Conservation (phyloP, 345 rosid species). For the Noccaea bulbosa region DNA sequence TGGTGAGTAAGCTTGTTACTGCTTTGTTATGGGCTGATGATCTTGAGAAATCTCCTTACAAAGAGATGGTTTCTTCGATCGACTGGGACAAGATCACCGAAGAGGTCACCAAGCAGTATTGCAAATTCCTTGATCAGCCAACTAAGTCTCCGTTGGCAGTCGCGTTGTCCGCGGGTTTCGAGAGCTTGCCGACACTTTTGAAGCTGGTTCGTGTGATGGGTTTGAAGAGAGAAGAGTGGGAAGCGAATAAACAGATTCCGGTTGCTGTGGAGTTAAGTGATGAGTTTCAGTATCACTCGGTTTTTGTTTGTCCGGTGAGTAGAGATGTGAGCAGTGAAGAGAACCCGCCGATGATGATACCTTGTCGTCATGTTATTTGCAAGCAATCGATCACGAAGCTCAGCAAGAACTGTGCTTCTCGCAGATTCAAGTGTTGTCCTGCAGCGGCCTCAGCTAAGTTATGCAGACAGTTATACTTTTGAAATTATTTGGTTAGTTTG, state of each 20-base stretch:
- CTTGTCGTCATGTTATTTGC: slow-evolving; percentile 73
- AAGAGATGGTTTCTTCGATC: slow-evolving; percentile 50
- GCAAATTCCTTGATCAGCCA: slow-evolving; percentile 59
- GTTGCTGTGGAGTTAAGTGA: slow-evolving; percentile 62
- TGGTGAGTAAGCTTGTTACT: slow-evolving; percentile 54
- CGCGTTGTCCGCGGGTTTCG: slow-evolving; percentile 60
- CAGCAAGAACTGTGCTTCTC: slow-evolving; percentile 49
- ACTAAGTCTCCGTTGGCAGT: slow-evolving; percentile 56
- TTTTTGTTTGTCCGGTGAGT: slow-evolving; percentile 72
- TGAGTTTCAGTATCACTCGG: slow-evolving; percentile 69
- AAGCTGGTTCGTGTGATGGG: slow-evolving; percentile 67
- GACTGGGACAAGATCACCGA: slow-evolving; percentile 50
- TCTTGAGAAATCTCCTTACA: slow-evolving; percentile 57
- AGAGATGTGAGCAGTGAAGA: slow-evolving; percentile 68
- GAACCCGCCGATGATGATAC: slow-evolving; percentile 76
- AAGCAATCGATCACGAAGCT: slow-evolving; percentile 61
- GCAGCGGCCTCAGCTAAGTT: slow-evolving; percentile 48
- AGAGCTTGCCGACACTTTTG: slow-evolving; percentile 61
- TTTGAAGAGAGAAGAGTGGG: slow-evolving; percentile 67
- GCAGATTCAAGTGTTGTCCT: slow-evolving; percentile 67
- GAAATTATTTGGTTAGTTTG: neutral
- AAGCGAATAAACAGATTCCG: slow-evolving; percentile 63
- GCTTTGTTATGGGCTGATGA: slow-evolving; percentile 56
- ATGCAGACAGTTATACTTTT: slow-evolving; percentile 61
- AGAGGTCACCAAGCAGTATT: slow-evolving; percentile 60